Base-by-base conservation (phyloP, 2,329 filamentous ascomycete species). In the Hypoxylon sp. region DNA sequence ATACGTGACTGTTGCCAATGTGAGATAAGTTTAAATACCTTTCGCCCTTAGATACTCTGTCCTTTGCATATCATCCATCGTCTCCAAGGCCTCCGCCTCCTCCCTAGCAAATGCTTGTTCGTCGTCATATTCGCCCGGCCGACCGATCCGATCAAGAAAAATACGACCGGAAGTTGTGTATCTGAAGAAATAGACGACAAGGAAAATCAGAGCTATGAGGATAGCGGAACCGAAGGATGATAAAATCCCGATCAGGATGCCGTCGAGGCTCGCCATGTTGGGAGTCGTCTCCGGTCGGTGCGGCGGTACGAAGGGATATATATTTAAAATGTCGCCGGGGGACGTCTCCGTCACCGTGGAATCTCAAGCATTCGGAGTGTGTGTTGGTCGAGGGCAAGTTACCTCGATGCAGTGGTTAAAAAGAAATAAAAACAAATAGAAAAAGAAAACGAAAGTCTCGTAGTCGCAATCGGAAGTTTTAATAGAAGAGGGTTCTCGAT, bases 111-210 rank as follows among this genome's bases (percentile, higher is more conserved):
- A 98, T 10, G 94, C 93, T 82, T 98, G 95, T 80, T 98, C 96
- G 82, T 99, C 96, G 79, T 99, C 96, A 80, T 94, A 99, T 82
- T 98, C 96, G 75, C 96, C 96, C 0, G 96, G 96, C 67, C 95
- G 88, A 50, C 94, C 94, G 80, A 99, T 91, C 71, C 95, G 91
- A 83, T 99, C 96, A 73, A 99, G 88, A 70, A 98, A 89, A 77
- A 99, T 98, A 74, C 95, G 90, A 47, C 95, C 95, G 55, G 91
- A 91, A 60, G 87, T 89, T 39, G 95, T 98, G 80, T 97, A 97
- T 82, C 92, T 90, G 81, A 98, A 96, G 83, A 98, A 96, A 81
- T 97, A 98, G 78, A 98, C 90, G 77, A 96, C 83, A 59, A 92
- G 85, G 74, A 95, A 90, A 65, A 97, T 85, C 70, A 97, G 80